phyloP scores from a whole-genome alignment of 805 yeast species.

The Lipomyces yamadae region DNA sequence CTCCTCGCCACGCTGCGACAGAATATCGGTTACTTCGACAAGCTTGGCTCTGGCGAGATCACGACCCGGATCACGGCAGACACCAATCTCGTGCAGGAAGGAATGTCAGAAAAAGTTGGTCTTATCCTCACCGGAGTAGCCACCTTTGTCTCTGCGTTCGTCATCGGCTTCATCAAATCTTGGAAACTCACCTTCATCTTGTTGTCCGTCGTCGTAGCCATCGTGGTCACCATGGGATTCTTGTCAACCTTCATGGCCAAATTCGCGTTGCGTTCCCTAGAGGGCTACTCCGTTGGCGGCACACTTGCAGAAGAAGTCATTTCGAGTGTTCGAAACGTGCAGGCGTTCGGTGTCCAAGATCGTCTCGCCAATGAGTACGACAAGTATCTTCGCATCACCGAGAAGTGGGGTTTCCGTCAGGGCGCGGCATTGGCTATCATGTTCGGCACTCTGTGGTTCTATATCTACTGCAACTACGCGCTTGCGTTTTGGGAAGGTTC shows the following conservation, averaged over 20 bases:
- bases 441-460: constrained; percentile 48
- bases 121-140: constrained; percentile 47
- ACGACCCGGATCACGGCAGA: constrained; percentile 52
- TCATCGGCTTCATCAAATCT: constrained; percentile 47
- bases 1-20: constrained; percentile 48
- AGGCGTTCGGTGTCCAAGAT: constrained; percentile 51
- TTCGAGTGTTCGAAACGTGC: constrained; percentile 49
- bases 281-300: constrained; percentile 37
- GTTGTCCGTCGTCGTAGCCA: constrained; percentile 45
- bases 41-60: constrained; percentile 51
- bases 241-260: constrained; percentile 43
- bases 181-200: constrained; percentile 49
- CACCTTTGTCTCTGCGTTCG: constrained; percentile 49
- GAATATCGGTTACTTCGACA: constrained; percentile 52
- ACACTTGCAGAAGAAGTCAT: constrained; percentile 51
- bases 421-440: constrained; percentile 44
- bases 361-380: constrained; percentile 46
- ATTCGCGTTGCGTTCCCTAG: constrained; percentile 21
- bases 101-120: constrained; percentile 51
- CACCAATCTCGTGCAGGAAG: constrained; percentile 50
- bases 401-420: constrained; percentile 28
- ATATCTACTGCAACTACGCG: constrained; percentile 74
- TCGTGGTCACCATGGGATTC: constrained; percentile 42
- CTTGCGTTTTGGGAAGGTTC: constrained; percentile 53
- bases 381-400: constrained; percentile 41